These are phyloP conservation scores for Triticum urartu DNA, from an alignment of 176 grass and related monocot genomes.

Conservation along the genomic window DNA sequence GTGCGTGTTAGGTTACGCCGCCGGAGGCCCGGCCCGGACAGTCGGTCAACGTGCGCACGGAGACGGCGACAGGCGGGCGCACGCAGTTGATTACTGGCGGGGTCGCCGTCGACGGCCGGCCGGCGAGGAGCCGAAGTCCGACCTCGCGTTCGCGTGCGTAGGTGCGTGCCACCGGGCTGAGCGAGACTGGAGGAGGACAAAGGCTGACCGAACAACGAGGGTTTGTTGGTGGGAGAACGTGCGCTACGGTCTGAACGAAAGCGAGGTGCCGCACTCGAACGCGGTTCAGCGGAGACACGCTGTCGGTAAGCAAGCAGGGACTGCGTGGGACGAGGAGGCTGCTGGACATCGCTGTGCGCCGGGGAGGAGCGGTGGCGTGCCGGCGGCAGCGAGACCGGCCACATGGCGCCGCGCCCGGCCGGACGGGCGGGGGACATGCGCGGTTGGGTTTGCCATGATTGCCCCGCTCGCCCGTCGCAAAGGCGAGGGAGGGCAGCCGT, in stretches of 20 bases:
- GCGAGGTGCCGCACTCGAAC: not conserved
- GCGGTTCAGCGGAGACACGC: too few species aligned
- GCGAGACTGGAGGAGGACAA: not conserved
- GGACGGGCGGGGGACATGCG: not conserved
- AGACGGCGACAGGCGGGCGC: not conserved
- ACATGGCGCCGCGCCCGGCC: not conserved
- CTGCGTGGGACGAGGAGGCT: too few species aligned
- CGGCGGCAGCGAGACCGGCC: slow-evolving; percentile 5
- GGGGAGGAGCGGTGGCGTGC: not conserved
- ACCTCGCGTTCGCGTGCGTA: not conserved
- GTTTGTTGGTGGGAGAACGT: not conserved
- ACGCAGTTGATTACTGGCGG: not conserved
- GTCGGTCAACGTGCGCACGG: not conserved
- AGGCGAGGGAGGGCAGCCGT: too few species aligned
- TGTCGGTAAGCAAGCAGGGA: too few species aligned
- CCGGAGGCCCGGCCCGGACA: not conserved
- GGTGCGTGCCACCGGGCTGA: too few species aligned
- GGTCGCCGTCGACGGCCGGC: not conserved
- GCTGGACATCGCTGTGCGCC: too few species aligned
- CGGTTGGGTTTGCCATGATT: not conserved
- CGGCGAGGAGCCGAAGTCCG: not conserved
- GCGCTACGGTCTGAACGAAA: too few species aligned
- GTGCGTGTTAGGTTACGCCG: not conserved
- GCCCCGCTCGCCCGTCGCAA: not conserved
- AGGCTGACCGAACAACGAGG: not conserved